These are phyloP conservation scores for Macrotyloma uniflorum DNA, from an alignment of 306 rosid genomes.

Conservation along the genomic window DNA sequence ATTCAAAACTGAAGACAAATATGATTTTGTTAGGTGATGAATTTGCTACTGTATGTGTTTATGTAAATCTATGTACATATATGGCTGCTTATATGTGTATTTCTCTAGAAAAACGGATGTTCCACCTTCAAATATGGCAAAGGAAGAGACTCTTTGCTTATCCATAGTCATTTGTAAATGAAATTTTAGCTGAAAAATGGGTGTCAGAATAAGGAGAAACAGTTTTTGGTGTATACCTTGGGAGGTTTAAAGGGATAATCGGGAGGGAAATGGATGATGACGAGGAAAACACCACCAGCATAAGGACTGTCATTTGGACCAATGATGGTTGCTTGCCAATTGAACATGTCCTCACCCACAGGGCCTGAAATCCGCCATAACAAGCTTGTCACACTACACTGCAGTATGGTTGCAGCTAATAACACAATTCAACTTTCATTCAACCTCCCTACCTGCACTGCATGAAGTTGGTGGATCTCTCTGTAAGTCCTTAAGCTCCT, in stretches of 20 bases:
- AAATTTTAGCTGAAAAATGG: slow-evolving; percentile 3
- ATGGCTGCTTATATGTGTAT: background rate
- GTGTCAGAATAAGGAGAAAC: background rate
- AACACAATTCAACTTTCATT: slow-evolving; percentile 4
- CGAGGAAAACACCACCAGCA: slow-evolving; percentile 93
- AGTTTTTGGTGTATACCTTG: slow-evolving; percentile 56
- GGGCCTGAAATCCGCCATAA: slow-evolving; percentile 66
- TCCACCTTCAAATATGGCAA: slow-evolving; percentile 20
- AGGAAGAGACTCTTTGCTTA: slow-evolving; percentile 9
- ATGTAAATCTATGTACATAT: background rate
- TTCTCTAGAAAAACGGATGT: background rate
- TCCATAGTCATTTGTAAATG: background rate
- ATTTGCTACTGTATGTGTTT: background rate
- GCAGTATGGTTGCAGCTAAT: background rate
- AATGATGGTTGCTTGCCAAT: slow-evolving; percentile 97
- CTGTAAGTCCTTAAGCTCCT: slow-evolving; percentile 93
- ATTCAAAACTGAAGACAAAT: background rate
- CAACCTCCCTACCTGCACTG: slow-evolving; percentile 76
- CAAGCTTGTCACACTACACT: slow-evolving; percentile 16
- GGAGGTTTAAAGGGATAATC: slow-evolving; percentile 99
- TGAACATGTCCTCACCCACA: slow-evolving; percentile 88
- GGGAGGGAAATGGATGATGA: slow-evolving; percentile 86
- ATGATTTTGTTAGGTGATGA: background rate
- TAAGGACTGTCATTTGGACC: slow-evolving; percentile 98
- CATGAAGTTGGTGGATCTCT: slow-evolving; percentile 98